phyloP scores from a whole-genome alignment of 2,329 filamentous ascomycete genomes.

The Sporothrix brasiliensis region DNA sequence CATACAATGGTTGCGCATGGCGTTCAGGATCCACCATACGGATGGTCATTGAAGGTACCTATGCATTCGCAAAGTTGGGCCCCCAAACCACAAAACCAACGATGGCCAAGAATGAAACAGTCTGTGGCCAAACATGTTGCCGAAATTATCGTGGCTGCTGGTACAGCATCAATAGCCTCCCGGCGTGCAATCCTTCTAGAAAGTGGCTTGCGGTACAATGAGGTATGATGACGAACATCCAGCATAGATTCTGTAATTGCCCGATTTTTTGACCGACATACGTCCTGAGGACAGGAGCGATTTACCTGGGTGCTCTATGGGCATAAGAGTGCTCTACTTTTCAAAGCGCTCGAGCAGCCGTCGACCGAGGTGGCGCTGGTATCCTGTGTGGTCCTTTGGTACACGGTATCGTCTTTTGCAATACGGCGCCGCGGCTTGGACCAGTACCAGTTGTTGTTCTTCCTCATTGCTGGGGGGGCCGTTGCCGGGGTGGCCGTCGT shows the following conservation, averaged over 20 bases:
- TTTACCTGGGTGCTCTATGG: not conserved
- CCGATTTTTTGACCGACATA: not conserved
- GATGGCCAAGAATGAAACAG: not conserved
- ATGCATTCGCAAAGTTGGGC: not conserved
- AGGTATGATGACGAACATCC: not conserved
- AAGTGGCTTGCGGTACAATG: not conserved
- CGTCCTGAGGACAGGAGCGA: not conserved
- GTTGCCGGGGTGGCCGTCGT: slow-evolving; percentile 39
- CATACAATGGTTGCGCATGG: slow-evolving; percentile 11
- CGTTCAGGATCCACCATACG: not conserved
- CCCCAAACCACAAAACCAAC: not conserved
- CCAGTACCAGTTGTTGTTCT: slow-evolving; percentile 42
- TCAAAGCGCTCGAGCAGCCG: slow-evolving; percentile 38
- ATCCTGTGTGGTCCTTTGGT: slow-evolving; percentile 45
- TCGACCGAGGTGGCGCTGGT: slow-evolving; percentile 43
- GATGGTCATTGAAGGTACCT: not conserved
- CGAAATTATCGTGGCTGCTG: not conserved
- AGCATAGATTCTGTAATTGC: not conserved
- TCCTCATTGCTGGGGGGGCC: slow-evolving; percentile 38
- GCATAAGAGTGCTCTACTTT: not conserved
- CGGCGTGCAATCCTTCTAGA: slow-evolving; percentile 2
- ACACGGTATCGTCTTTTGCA: slow-evolving; percentile 44
- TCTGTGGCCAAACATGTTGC: not conserved
- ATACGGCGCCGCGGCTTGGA: slow-evolving; percentile 43
- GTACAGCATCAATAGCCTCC: not conserved